phyloP scores from a whole-genome alignment of 768 basidiomycete genomes.

The Gymnopilus dilepis region DNA sequence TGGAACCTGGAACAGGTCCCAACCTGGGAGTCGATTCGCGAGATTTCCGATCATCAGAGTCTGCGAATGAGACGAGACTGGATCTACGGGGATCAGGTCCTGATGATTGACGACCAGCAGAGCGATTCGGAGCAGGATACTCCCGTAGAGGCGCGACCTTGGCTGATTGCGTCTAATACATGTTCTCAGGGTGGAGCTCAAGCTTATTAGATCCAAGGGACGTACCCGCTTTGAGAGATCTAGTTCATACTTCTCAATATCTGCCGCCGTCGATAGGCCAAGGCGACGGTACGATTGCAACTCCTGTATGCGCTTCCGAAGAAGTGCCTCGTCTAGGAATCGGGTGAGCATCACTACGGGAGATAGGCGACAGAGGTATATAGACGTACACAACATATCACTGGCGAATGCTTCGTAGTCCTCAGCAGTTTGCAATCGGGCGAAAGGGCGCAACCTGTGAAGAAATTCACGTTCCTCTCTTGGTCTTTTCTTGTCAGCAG shows the following conservation, averaged over 20 bases:
- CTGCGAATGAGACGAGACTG: constrained; percentile 45
- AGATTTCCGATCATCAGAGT: constrained; percentile 59
- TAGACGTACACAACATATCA: constrained; percentile 84
- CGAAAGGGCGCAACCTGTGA: constrained; percentile 88
- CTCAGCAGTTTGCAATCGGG: constrained; percentile 86
- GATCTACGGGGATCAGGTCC: constrained; percentile 59
- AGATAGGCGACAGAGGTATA: constrained; percentile 4
- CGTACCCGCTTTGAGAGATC: constrained; percentile 78
- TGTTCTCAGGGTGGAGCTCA: constrained; percentile 8
- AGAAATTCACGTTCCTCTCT: constrained; percentile 93
- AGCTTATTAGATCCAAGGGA: constrained; percentile 20
- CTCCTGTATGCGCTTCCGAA: constrained; percentile 89
- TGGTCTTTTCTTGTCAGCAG: constrained; percentile 86
- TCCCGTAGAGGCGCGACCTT: constrained; percentile 64
- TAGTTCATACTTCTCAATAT: constrained; percentile 87
- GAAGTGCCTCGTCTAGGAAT: constrained; percentile 76
- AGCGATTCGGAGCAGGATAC: constrained; percentile 57
- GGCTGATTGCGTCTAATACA: constrained; percentile 55
- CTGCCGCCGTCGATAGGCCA: constrained; percentile 83
- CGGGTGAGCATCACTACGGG: neutral
- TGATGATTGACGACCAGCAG: constrained; percentile 55
- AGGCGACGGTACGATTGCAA: constrained; percentile 89
- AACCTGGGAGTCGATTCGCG: constrained; percentile 67
- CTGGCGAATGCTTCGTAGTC: constrained; percentile 90
- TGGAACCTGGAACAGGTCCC: constrained; percentile 39